Base-by-base conservation (phyloP, 169 alveolate species). In the Cryptosporidium parvum region DNA sequence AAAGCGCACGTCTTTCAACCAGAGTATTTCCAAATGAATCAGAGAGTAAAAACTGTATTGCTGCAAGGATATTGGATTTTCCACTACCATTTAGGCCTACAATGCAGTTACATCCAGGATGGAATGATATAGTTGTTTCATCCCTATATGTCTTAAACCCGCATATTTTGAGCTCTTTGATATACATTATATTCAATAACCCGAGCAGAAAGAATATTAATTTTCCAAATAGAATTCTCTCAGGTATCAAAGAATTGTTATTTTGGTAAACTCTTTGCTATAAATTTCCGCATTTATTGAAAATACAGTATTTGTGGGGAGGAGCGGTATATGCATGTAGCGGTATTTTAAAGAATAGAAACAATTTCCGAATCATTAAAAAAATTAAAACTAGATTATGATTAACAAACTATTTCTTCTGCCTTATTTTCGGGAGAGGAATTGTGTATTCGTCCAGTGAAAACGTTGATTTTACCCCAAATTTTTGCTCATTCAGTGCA, bases 91-190 rank as follows among this genome's bases (percentile, higher is more conserved):
- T 94, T 12, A 92, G 92, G 7, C 96, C 96, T 26, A 94, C 94
- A 3, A 95, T 92, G 58, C 96, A 85, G 86, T 95, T 95, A 42
- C 94, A 92, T 52, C 95, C 95, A 65, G 94, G 93, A 31, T 95
- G 91, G 86, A 95, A 92, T 61, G 95, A 84, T 70, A 92, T 92
- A 26, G 86, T 71, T 84, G 93, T 92, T 84, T 92, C 92, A 71
- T 94, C 97, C 80, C 95, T 85, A 92, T 96, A 96, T 9, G 97
- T 93, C 69, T 96, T 94, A 87, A 93, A 96, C 2, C 97, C 96
- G 48, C 93, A 92, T 68, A 96, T 92, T 68, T 93, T 87, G 29
- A 96, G 92, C 70, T 93, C 94, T 87, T 92, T 95, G 59, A 96
- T 95, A 87, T 93, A 92, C 97, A 94, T 95, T 68, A 61, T 94